Percentiles rank a stretch among this genome's conserved stretches.
phyloP scores from a whole-genome alignment of 1,284 basidiomycete genomes.

The Ustilago shanxiensis region DNA sequence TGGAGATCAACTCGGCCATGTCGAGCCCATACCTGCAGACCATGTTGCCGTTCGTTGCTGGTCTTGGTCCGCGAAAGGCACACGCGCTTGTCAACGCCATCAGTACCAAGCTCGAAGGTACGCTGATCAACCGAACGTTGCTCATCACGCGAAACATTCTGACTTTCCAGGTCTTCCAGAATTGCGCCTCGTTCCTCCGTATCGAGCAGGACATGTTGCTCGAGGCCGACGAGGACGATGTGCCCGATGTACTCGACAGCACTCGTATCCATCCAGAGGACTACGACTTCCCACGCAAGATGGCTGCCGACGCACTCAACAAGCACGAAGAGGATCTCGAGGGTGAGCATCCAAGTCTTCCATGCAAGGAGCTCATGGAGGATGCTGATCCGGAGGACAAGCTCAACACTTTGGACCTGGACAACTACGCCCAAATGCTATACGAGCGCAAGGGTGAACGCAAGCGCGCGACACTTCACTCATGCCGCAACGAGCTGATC shows the following conservation, averaged over 20 bases:
- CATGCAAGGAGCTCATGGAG: slow-evolving; percentile 79
- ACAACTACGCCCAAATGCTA: slow-evolving; percentile 95
- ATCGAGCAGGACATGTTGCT: slow-evolving; percentile 74
- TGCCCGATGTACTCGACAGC: slow-evolving; percentile 89
- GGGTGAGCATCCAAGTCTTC: slow-evolving; percentile 62
- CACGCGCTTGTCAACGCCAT: slow-evolving; percentile 78
- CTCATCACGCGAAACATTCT: slow-evolving; percentile 58
- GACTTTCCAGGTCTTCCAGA: slow-evolving; percentile 62
- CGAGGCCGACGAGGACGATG: slow-evolving; percentile 77
- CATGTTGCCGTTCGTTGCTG: slow-evolving; percentile 89
- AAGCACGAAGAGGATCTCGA: slow-evolving; percentile 72
- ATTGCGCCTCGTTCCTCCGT: slow-evolving; percentile 80
- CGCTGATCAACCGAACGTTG: slow-evolving; percentile 63
- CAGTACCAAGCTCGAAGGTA: slow-evolving; percentile 62
- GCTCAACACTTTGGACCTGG: slow-evolving; percentile 90
- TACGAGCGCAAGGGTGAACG: slow-evolving; percentile 73
- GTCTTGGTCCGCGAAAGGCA: slow-evolving; percentile 94
- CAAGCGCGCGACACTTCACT: slow-evolving; percentile 78
- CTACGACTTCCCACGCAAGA: slow-evolving; percentile 96
- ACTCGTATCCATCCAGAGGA: slow-evolving; percentile 98
- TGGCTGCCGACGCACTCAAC: slow-evolving; percentile 97
- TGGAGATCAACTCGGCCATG: slow-evolving; percentile 93
- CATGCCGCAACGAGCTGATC: slow-evolving; percentile 81
- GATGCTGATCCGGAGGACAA: slow-evolving; percentile 84
- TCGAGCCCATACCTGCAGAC: slow-evolving; percentile 87